Base-by-base conservation (phyloP, 2,329 filamentous ascomycete species). In the Aquanectria penicillioides region DNA sequence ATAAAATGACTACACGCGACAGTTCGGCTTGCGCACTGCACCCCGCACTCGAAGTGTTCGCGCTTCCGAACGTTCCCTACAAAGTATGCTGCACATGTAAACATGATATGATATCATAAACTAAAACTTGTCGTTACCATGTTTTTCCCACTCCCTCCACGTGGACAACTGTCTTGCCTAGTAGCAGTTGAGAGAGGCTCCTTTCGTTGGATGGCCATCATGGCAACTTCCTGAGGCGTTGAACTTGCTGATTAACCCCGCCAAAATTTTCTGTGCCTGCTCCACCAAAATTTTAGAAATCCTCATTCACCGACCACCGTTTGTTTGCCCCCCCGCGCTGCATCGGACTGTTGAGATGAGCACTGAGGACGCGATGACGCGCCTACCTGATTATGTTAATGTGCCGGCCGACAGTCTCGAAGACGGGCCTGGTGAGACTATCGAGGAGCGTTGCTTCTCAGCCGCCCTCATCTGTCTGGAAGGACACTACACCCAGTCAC, bases 361-460 rank as follows among this genome's bases (percentile, higher is more conserved):
- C 22, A 52, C 60, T 18, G 56, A 61, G 44, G 62, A 67, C 34
- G 50, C 48, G 26, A 72, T 73, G 69, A 68, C 70, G 11, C 67
- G 63, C 43, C 43, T 71, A 28, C 57, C 64, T 13, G 73, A 75
- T 44, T 63, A 67, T 26, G 59, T 54, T 6, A 59, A 52, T 26
- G 28, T 66, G n/a, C 29, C 56, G 12, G 26, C 49, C 8, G 66
- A 68, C 9, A 41, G 50, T 12, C 62, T 55, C 17, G 61, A 63
- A 25, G 68, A 67, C 26, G 62, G 61, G 12, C 41, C 57, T 11
- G 70, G 69, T 26, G 75, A 86, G 71, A 83, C 83, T 31, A 86
- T 89, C 69, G 87, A 89, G 74, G 87, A 89, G 75, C 80, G 86
- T 58, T 83, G 80, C 71, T 89, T 89, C 73, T 80, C 82, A 3